Conservation (phyloP, 202 grass and related monocot species). For the Brachypodium distachyon region DNA sequence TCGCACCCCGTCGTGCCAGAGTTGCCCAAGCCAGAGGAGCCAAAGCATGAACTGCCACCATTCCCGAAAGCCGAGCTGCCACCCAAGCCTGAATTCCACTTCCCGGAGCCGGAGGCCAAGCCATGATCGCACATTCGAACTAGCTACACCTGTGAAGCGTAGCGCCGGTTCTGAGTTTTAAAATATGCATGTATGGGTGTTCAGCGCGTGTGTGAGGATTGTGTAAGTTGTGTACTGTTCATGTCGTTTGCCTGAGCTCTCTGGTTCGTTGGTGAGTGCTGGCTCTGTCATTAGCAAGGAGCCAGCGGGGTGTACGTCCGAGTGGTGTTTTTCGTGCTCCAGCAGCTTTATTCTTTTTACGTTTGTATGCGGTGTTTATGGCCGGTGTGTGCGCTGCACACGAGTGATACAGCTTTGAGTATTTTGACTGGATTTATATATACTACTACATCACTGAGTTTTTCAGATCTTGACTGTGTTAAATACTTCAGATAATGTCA, state of each 20-base stretch:
- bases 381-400: too few relatives aligned
- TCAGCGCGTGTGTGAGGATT: neutral
- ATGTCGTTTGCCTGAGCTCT: neutral
- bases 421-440: too few relatives aligned
- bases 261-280: neutral
- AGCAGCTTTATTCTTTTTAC: too few relatives aligned
- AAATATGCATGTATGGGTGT: neutral
- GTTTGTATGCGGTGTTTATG: too few relatives aligned
- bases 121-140: neutral
- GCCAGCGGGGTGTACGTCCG: too few relatives aligned
- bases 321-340: too few relatives aligned
- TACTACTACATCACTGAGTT: too few relatives aligned
- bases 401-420: too few relatives aligned
- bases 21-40: neutral
- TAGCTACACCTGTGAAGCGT: neutral
- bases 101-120: constrained; percentile 18
- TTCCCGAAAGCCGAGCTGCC: constrained; percentile 5
- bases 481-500: too few relatives aligned
- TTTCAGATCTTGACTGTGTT: too few relatives aligned
- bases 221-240: neutral
- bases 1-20: neutral
- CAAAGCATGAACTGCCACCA: constrained; percentile 6
- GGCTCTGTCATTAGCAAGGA: too few relatives aligned
- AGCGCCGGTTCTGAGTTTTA: neutral
- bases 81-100: constrained; percentile 14